phyloP scores from a whole-genome alignment of 2,329 filamentous ascomycete genomes.

The Dactylellina haptotyla region DNA sequence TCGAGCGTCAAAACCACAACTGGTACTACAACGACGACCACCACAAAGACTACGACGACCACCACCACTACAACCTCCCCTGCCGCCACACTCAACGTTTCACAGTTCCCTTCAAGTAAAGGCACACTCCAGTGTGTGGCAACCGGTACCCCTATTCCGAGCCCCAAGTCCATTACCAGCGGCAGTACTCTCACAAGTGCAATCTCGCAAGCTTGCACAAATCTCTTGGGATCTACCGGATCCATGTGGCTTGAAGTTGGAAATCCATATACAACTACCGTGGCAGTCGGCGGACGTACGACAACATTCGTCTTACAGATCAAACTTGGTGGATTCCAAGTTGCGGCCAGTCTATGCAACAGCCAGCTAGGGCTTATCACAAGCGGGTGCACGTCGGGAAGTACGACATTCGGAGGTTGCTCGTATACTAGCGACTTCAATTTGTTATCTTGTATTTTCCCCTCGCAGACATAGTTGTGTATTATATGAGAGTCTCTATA shows the following conservation, averaged over 20 bases:
- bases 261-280: background rate
- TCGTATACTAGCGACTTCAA: conserved; percentile 23
- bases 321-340: conserved; percentile 21
- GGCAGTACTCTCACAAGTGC: conserved; percentile 10
- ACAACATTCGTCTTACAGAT: conserved; percentile 19
- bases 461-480: background rate
- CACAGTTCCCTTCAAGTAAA: conserved; percentile 8
- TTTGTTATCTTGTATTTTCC: conserved; percentile 19
- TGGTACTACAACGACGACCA: background rate
- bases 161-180: conserved; percentile 1
- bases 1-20: background rate
- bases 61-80: background rate
- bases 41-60: conserved; percentile 9
- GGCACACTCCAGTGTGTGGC: conserved; percentile 1
- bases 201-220: conserved; percentile 1
- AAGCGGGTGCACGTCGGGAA: background rate
- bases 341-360: background rate
- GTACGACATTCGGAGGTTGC: conserved; percentile 19
- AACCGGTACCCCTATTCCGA: background rate
- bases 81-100: conserved; percentile 1
- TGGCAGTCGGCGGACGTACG: background rate
- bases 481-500: background rate
- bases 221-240: background rate
- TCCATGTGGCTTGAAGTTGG: conserved; percentile 16
- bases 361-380: background rate